phyloP scores from a whole-genome alignment of 2,329 filamentous ascomycete genomes.

The Cladosporium phlei region DNA sequence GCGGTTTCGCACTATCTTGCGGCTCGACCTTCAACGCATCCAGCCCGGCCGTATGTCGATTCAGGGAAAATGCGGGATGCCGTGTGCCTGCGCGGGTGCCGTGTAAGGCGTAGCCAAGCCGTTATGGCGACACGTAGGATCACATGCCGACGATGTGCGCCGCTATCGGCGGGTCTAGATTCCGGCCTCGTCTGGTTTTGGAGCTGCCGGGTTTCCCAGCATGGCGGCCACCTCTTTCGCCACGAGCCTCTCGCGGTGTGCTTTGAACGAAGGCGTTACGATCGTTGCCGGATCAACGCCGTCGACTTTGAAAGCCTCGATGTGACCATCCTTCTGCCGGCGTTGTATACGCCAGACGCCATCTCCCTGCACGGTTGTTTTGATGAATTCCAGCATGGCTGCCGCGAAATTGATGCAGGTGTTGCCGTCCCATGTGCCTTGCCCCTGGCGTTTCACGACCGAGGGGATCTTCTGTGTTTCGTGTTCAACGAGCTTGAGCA shows the following conservation, averaged over 20 bases:
- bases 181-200: too few relatives aligned
- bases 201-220: slow-evolving; percentile 16
- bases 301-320: slow-evolving; percentile 71
- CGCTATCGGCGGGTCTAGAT: too few relatives aligned
- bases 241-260: slow-evolving; percentile 52
- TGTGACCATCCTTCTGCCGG: slow-evolving; percentile 53
- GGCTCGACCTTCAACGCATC: too few relatives aligned
- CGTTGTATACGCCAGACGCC: slow-evolving; percentile 78
- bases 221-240: slow-evolving; percentile 14
- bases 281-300: slow-evolving; percentile 72
- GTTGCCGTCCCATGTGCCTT: slow-evolving; percentile 80
- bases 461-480: slow-evolving; percentile 74
- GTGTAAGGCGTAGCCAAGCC: too few relatives aligned
- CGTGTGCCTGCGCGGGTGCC: too few relatives aligned
- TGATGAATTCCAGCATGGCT: slow-evolving; percentile 57
- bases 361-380: slow-evolving; percentile 46
- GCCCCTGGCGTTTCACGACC: slow-evolving; percentile 60
- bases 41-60: too few relatives aligned
- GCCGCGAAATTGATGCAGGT: slow-evolving; percentile 87
- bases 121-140: too few relatives aligned
- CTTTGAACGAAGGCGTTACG: slow-evolving; percentile 69
- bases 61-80: too few relatives aligned
- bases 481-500: slow-evolving; percentile 70
- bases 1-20: too few relatives aligned
- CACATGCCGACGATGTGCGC: too few relatives aligned